Base-by-base conservation (phyloP, 768 basidiomycete genomes). In the Cystofilobasidium ferigula region DNA sequence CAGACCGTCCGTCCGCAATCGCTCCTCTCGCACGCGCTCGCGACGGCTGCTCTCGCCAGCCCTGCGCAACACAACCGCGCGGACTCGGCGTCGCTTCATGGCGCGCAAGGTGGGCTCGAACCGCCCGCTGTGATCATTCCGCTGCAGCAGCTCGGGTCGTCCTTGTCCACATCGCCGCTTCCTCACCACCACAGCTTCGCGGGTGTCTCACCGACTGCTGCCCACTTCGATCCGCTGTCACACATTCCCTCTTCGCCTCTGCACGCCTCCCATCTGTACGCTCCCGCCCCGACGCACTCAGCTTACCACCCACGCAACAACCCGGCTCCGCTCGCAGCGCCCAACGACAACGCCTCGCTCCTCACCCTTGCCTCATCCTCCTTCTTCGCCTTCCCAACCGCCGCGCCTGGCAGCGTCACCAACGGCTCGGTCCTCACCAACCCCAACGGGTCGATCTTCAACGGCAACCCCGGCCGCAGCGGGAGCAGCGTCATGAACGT, bases 261-360 rank as follows among this genome's bases (percentile, higher is more conserved):
- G 22, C 34, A 40, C 43, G 32, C 18, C 10, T 35, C 13, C 13
- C 57, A 40, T 20, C 80, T 86, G 22, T 89, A 92, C 73, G 89
- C 89, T n/a, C n/a, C n/a, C n/a, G n/a, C n/a, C 12, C 94, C 93
- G 0, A 81, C 87, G 40, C 90, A 94, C 74, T 90, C 91, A 0
- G 78, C 83, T n/a, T 90, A 89, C 62, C 91, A 97, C 77, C 93
- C 94, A 13, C 84, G 91, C 54, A 89, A 95, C 76, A 99, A 99
- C 73, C 94, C 94, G 0, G 84, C 88, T 28, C 94, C 95, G 28
- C 86, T 87, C 20, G 89, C 89, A 8, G 87, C 89, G 26, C 93
- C 94, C 0, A 79, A 84, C 53, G 91, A 93, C 72, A 92, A 98
- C 73, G 94, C 94, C 1, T 92, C 89, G 2, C 79, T 93, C 62